phyloP scores from a whole-genome alignment of 2,329 filamentous ascomycete species.

The Rhynchosporium secalis region DNA sequence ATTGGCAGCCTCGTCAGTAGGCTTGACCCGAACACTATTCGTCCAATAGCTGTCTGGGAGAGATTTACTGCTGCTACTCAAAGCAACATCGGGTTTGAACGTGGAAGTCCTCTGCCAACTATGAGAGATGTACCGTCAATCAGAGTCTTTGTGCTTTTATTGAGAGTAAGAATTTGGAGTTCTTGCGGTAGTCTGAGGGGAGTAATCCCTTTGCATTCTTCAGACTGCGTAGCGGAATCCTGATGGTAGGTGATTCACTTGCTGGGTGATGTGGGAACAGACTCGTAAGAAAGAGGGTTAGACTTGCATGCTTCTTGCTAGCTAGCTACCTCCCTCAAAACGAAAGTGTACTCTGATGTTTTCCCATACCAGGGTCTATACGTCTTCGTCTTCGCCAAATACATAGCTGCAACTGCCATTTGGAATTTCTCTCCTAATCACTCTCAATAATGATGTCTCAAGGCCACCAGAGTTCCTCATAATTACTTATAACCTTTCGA shows the following conservation, averaged over 20 bases:
- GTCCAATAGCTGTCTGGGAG: background rate
- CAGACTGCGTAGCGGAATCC: no score
- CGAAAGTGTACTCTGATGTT: background rate
- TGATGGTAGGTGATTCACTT: background rate
- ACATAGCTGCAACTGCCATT: no score
- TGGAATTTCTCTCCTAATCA: background rate
- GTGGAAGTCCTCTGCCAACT: background rate
- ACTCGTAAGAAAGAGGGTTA: background rate
- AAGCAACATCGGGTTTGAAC: slow-evolving; percentile 2
- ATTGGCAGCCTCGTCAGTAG: slow-evolving; percentile 22
- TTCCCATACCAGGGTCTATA: no score
- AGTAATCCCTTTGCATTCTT: background rate
- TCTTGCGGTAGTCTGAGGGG: background rate
- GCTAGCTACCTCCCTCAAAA: background rate
- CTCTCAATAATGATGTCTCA: no score
- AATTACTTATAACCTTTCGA: no score
- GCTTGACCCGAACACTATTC: slow-evolving; percentile 18
- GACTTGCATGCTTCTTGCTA: background rate
- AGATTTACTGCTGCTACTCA: background rate
- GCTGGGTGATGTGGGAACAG: background rate
- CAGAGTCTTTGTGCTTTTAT: slow-evolving; percentile 8
- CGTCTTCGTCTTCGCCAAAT: no score
- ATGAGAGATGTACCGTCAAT: background rate
- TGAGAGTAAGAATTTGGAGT: slow-evolving; percentile 9
- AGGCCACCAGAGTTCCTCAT: no score